Percentiles rank a stretch among this genome's conserved stretches.
phyloP scores from a whole-genome alignment of 1,284 basidiomycete genomes.

The Cryptococcus sp. region DNA sequence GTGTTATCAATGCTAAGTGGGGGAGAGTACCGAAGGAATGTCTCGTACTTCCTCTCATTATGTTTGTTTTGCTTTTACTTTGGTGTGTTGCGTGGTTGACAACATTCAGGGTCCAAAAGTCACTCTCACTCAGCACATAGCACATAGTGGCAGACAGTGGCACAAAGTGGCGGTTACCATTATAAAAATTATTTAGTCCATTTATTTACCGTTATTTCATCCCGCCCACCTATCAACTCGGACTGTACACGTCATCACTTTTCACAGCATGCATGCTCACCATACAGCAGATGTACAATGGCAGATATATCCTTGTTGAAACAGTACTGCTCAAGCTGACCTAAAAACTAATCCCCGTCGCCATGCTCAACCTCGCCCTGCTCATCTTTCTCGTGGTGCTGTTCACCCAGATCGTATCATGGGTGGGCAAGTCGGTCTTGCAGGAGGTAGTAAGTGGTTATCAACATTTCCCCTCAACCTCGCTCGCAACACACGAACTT shows the following conservation, averaged over 20 bases:
- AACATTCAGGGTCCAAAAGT: not conserved
- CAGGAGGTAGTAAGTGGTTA: constrained; percentile 68
- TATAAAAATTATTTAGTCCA: not conserved
- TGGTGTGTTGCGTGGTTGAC: not conserved
- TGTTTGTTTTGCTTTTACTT: constrained; percentile 4
- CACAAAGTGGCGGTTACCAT: not conserved
- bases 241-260: not conserved
- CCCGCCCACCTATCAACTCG: not conserved
- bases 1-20: too few relatives aligned
- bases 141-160: not conserved
- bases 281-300: too few relatives aligned
- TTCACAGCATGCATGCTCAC: not conserved
- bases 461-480: not conserved
- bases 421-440: constrained; percentile 82
- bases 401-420: constrained; percentile 75
- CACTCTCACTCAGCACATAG: not conserved
- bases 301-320: too few relatives aligned
- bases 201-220: not conserved
- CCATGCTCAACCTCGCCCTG: constrained; percentile 61
- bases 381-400: constrained; percentile 79
- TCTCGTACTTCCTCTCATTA: not conserved
- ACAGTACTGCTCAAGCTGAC: too few relatives aligned
- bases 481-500: not conserved
- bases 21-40: too few relatives aligned
- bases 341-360: not conserved